Conservation (phyloP, 176 grass and related monocot genomes). For the Olyra latifolia region DNA sequence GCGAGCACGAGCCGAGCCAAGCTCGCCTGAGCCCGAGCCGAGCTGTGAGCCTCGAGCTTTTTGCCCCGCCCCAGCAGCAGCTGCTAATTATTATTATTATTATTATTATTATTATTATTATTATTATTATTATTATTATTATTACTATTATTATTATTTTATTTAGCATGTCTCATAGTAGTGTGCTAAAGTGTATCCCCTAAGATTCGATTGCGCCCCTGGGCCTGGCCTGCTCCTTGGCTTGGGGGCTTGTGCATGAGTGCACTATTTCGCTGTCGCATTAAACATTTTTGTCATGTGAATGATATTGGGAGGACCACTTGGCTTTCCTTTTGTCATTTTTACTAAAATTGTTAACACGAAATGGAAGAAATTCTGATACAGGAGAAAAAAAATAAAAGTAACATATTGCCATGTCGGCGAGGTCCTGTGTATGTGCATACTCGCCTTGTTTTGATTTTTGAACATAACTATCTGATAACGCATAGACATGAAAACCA, state of each 20-base stretch:
- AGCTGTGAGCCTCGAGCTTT: too few relatives aligned
- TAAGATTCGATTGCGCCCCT: not conserved
- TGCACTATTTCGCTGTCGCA: not conserved
- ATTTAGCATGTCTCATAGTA: too few relatives aligned
- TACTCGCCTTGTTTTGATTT: too few relatives aligned
- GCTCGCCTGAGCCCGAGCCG: too few relatives aligned
- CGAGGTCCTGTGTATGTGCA: not conserved
- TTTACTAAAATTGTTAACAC: not conserved
- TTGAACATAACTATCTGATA: too few relatives aligned
- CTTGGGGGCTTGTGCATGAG: not conserved
- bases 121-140: too few relatives aligned
- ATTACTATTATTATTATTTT: too few relatives aligned
- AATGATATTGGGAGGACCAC: not conserved
- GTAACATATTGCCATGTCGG: not conserved
- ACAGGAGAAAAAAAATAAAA: not conserved
- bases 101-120: too few relatives aligned
- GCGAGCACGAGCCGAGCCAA: too few relatives aligned
- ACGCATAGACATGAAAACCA: too few relatives aligned
- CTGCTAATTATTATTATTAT: too few relatives aligned
- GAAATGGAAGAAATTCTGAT: not conserved
- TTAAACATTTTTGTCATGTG: not conserved
- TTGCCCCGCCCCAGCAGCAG: too few relatives aligned
- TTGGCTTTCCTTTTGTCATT: not conserved
- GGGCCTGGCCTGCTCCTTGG: not conserved
- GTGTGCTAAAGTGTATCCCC: not conserved